phyloP scores from a whole-genome alignment of 2,329 filamentous ascomycete genomes.

The Fusarium sp. region DNA sequence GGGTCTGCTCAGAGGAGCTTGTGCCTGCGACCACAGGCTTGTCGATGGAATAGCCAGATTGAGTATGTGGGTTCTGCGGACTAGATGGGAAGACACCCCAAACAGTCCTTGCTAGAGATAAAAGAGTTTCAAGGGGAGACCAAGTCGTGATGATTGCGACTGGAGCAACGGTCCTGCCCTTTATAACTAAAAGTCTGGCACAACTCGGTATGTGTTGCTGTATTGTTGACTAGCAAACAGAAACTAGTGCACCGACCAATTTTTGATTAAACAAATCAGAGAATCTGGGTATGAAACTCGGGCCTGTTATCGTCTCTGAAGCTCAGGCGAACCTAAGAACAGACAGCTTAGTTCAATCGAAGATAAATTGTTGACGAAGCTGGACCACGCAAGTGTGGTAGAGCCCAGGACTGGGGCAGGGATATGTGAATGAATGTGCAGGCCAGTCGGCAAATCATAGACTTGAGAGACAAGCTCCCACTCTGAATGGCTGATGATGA shows the following conservation, averaged over 20 bases:
- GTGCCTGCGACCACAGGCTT: conserved; percentile 54
- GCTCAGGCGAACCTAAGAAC: background rate
- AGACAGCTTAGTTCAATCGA: conserved; percentile 33
- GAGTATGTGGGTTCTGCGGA: conserved; percentile 46
- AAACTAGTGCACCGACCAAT: conserved; percentile 28
- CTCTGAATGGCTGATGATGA: conserved; percentile 45
- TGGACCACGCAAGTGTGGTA: conserved; percentile 37
- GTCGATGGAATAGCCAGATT: conserved; percentile 53
- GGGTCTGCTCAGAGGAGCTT: conserved; percentile 49
- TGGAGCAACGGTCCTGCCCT: background rate
- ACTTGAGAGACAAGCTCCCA: conserved; percentile 30
- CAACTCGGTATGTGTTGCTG: conserved; percentile 18
- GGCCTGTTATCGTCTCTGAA: conserved; percentile 1
- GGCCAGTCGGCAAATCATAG: conserved; percentile 45
- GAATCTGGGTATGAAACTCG: conserved; percentile 16
- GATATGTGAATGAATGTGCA: conserved; percentile 39
- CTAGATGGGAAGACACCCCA: conserved; percentile 52
- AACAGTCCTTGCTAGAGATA: conserved; percentile 50
- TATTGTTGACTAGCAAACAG: conserved; percentile 28
- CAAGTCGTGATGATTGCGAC: conserved; percentile 12
- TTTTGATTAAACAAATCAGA: conserved; percentile 34
- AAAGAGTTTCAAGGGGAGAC: conserved; percentile 21
- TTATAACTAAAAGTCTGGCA: conserved; percentile 16
- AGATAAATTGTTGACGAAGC: conserved; percentile 36
- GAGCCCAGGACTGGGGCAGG: conserved; percentile 38